Base-by-base conservation (phyloP, 495 filamentous ascomycete genomes). In the Recurvomyces mirabilis region DNA sequence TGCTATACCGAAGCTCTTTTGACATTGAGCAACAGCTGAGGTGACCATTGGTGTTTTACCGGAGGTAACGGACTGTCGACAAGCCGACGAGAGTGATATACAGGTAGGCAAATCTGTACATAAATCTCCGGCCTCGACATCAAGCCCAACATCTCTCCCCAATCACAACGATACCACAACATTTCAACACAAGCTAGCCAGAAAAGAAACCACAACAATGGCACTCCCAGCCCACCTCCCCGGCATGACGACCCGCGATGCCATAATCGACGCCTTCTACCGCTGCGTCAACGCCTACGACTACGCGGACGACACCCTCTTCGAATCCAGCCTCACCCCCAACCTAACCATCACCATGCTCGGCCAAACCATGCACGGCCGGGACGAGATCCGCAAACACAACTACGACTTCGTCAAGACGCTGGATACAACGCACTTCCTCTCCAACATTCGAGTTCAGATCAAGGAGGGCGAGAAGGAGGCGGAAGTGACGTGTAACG, bases 381-480 rank as follows among this genome's bases (percentile, higher is more conserved):
- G n/a, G n/a, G 33, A 38, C 23, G 43, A 9, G 11, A 33, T 48
- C 38, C 24, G 30, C 38, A 22, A 37, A 1, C 30, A 41, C 18
- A 17, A 42, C 4, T 36, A 33, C 23, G 22, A 13, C 4, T 19
- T 11, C 23, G 18, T 42, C 3, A 25, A 24, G 15, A 18, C 34
- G 19, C n/a, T 43, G 25, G 39, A 31, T 44, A 56, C 53, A 14
- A 45, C 35, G 21, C 53, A 56, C 40, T 36, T 46, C 10, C 45
- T 44, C 46, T 53, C 43, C 40, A 56, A 56, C 34, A 38, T 56
- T 22, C 53, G 53, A 9, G 39, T 56, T n/a, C 45, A 56, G 32
- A 22, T 53, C 23, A 42, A 56, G 36, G 49, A 52, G 13, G 50
- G 50, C 35, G 49, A 38, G 12, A 37, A 46, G 20, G 42, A 33